Base-by-base conservation (phyloP, 2,329 filamentous ascomycete species). In the Paraphoma sp. region DNA sequence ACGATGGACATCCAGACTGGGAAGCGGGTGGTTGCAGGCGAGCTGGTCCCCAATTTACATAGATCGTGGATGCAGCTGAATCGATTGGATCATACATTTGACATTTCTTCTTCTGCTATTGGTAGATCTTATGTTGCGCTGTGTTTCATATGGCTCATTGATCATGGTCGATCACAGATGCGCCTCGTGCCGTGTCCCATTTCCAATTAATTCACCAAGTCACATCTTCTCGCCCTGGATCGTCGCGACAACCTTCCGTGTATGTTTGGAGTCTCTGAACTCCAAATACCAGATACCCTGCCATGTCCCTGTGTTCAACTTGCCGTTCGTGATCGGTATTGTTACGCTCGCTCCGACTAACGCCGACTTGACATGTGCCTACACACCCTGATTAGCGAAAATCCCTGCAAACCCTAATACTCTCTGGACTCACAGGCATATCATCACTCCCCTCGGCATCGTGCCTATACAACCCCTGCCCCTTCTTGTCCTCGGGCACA, bases 261-360 rank as follows among this genome's bases (percentile, higher is more conserved):
- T 83, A 78, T 97, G 93, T 78, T 87, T 92, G 65, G 81, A 81
- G 3, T 82, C 85, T 54, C 94, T 84, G 75, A 98, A 98, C 78
- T 98, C 95, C 63, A 97, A 80, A 76, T 96, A 96, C 91, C 92
- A 98, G 57, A 98, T 94, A 0, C 95, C 87, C 87, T 95, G 91
- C 91, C 91, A 94, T 14, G 86, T 89, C 1, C 87, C 87, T 14
- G 83, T 86, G 9, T 81, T 88, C 73, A 98, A 76, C 67, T 86
- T 88, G 40, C 95, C 95, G 71, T 98, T 88, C 57, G 86, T 89
- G 75, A 99, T 97, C 1, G 95, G 95, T 56, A 99, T 90, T 6
- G 89, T 94, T 2, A 98, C 87, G 66, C 90, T 96, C 4, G 93
- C 92, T 12, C 95, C 95, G 30, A 98, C 84, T 48, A 99, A 80